Conservation (phyloP, 192 early-diverging fungal species). For the Linnemannia exigua region DNA sequence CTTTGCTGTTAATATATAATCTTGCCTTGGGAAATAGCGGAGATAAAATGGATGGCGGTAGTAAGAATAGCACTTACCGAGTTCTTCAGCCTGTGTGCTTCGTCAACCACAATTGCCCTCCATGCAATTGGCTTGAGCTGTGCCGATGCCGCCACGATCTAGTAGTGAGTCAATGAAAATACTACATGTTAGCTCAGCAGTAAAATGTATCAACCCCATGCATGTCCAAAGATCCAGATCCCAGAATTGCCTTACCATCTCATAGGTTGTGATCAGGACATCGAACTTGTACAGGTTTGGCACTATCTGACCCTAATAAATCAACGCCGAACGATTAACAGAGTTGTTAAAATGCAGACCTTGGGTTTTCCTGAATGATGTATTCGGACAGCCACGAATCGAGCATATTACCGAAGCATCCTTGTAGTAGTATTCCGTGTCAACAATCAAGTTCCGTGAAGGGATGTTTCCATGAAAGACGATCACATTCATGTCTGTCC, state of each 20-base stretch:
- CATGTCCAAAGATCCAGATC: neutral
- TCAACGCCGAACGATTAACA: constrained; percentile 14
- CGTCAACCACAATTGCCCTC: constrained; percentile 83
- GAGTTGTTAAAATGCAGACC: neutral
- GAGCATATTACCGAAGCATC: constrained; percentile 25
- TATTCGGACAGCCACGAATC: constrained; percentile 61
- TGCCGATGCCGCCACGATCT: constrained; percentile 68
- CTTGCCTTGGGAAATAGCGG: neutral
- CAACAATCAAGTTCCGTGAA: constrained; percentile 80
- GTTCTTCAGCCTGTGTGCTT: constrained; percentile 91
- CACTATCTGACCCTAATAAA: constrained; percentile 54
- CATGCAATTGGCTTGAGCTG: constrained; percentile 81
- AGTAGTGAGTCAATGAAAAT: constrained; percentile 66
- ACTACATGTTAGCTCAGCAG: neutral
- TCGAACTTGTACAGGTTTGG: constrained; percentile 71
- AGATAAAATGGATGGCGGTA: neutral
- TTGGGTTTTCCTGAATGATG: neutral
- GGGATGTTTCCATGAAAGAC: constrained; percentile 74
- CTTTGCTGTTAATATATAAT: neutral
- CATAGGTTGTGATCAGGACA: constrained; percentile 72
- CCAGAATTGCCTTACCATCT: constrained; percentile 39
- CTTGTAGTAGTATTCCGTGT: constrained; percentile 78
- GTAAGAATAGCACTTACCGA: constrained; percentile 53
- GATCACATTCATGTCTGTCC: constrained; percentile 56
- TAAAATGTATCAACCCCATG: neutral